A percentile compares a stretch with the other conserved stretches of the same genome.
Evolutionary conservation across 768 basidiomycete species (phyloP).

Genomic region (Tylopilus subfusipes): DNA sequence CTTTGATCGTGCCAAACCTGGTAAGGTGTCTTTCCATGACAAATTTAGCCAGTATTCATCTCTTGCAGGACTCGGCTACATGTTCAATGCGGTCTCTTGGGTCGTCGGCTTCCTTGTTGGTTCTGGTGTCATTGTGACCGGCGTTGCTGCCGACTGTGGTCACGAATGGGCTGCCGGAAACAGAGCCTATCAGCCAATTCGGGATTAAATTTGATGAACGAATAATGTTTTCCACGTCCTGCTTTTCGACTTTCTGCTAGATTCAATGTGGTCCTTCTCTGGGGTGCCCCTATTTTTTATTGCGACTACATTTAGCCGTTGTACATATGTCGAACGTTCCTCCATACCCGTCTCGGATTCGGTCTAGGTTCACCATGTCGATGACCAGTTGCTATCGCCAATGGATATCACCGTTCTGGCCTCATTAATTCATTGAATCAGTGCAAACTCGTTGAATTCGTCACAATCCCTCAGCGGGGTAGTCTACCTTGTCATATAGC

Average conservation of each 20-base stretch:
- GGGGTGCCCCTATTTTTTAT: neutral
- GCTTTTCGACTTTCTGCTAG: neutral
- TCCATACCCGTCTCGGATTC: constrained; percentile 12
- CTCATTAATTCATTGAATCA: neutral
- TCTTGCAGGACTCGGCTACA: constrained; percentile 54
- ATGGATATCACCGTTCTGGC: neutral
- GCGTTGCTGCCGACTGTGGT: constrained; percentile 46
- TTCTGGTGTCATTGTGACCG: constrained; percentile 56
- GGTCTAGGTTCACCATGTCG: neutral
- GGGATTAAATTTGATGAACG: constrained; percentile 16
- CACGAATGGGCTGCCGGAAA: constrained; percentile 77
- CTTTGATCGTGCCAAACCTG: constrained; percentile 58
- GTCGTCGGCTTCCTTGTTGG: constrained; percentile 49
- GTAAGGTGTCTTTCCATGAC: constrained; percentile 37
- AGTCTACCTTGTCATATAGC: constrained; percentile 80
- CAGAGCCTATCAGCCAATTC: constrained; percentile 51
- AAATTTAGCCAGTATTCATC: constrained; percentile 1
- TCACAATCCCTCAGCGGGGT: constrained; percentile 51
- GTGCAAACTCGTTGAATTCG: neutral
- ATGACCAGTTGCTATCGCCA: neutral
- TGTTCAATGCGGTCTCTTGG: constrained; percentile 62
- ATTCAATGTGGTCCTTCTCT: neutral
- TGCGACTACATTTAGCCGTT: neutral
- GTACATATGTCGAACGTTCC: neutral
- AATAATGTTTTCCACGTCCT: neutral